Evolutionary conservation across 1,284 basidiomycete species (phyloP), one percentile per base, ranked within the genome.

Genomic region (Ceratobasidium sp.): DNA sequence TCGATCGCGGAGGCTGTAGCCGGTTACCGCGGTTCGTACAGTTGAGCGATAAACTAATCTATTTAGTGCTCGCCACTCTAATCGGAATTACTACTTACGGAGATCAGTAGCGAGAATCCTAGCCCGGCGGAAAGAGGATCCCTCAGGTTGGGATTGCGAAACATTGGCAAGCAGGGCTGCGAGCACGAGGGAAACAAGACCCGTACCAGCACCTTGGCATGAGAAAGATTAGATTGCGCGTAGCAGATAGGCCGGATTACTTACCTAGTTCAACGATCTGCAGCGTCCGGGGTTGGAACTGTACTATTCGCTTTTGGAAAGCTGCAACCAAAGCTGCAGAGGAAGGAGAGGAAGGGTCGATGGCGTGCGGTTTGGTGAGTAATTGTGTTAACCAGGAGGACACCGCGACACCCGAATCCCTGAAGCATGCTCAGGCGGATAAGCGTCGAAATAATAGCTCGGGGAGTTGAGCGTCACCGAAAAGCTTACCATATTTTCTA

Each of bases 1-100:
- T 91, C 90, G 80, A 95, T 90, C 0, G 95, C 94, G 0, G 93
- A 92, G 8, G 87, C 94, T 95, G 76, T 22, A 5, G 36, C 11
- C 11, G 36, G 11, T 41, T 41, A 72, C 1, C 29, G 15, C 45
- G 69, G 24, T 45, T 14, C 72, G 54, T 77, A 71, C 77, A 57
- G n/a, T n/a, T n/a, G 14, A 17, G 41, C 53, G 1, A 74, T n/a
- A 66, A 44, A 1, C 24, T 44, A 45, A 14, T 51, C 44, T 51
- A 53, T 48, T 41, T 11, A 41, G 36, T 41, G 11, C 36, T 41
- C 11, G 36, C 36, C 36, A 41, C 36, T 41, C 1, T 31, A 19
- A 63, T 6, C 36, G 50, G 54, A 59, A 53, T 24, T 19, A 6
- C 11, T 19, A 83, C 90, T 78, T 76, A 95, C 94, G 85, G 1